Evolutionary conservation across 2,329 filamentous ascomycete species (phyloP), one percentile per base, ranked within the genome.

Genomic region (Alternaria solani): DNA sequence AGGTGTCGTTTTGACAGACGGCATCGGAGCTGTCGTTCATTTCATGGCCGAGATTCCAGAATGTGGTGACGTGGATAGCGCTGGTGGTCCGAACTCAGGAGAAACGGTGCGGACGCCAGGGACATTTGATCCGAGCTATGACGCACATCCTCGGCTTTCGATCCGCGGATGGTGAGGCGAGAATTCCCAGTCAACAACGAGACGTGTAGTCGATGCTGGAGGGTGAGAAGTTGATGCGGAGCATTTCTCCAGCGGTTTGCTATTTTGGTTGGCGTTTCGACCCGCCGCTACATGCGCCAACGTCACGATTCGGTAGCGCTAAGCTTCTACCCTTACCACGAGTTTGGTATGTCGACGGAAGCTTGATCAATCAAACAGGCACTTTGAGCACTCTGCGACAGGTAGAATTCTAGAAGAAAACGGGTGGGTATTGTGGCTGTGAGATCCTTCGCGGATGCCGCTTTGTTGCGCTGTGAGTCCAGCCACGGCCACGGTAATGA

Each of bases 21-120:
- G 57, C 34, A 34, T 28, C 9, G 18, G 11, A 26, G 9, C 28
- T 34, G 28, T 44, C 44, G 20, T 56, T 18, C 26, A 42, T 60
- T 60, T 60, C 47, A 62, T 59, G 61, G 46, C 46, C 46, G 46
- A 49, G 20, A 38, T 49, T 49, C 46, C 30, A 58, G 54, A 36
- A 42, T 52, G 14, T 52, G 63, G 65, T 69, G 66, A 69, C 66
- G 66, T 66, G 65, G 66, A 64, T 46, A 61, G 65, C 59, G 51
- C 43, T 59, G 56, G 47, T 57, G 57, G 61, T 51, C 63, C 61
- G 55, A 60, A 63, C 57, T 67, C 59, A 68, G 65, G 66, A 55
- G 65, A 67, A 44, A 55, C 57, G 61, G 55, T 62, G 54, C 59
- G 59, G 59, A 59, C 55, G 52, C 61, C 59, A 57, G 59, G 52